Evolutionary conservation across 495 filamentous ascomycete genomes (phyloP), one percentile per base, ranked within the genome.

Genomic region (Hypoxylon trugodes): DNA sequence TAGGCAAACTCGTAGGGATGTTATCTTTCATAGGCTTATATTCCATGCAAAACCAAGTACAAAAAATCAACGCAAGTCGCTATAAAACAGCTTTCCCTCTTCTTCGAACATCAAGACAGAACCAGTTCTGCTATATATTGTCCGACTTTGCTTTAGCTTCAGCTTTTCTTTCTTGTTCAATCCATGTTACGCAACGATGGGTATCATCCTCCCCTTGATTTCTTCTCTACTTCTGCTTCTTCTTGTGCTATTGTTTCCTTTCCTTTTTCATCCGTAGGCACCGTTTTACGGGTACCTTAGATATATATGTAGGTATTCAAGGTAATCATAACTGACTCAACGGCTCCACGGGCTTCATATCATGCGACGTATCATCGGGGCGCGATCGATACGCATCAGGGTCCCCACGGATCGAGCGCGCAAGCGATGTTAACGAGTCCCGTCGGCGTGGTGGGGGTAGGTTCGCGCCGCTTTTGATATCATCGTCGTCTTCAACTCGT

Each of bases 291-390:
- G 13, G 12, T 42, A n/a, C n/a, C n/a, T n/a, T n/a, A n/a, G n/a
- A n/a, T n/a, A n/a, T n/a, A n/a, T n/a, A n/a, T n/a, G n/a, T n/a
- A n/a, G n/a, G n/a, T n/a, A n/a, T n/a, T n/a, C n/a, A n/a, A n/a
- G n/a, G n/a, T n/a, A n/a, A n/a, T 35, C 37, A 72, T 47, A 72
- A 19, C 33, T 56, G 67, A 46, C 68, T 69, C 40, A 30, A 10
- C 10, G 70, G 63, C 59, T 72, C 52, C 33, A 72, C 64, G 36
- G 70, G 67, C 53, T 70, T 72, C 70, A 70, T 70, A 40, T 65
- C 64, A 32, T 57, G 52, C 7, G 63, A 59, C 13, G 56, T 59
- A 1, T 66, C 59, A n/a, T 72, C 70, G 0, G 61, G 46, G 13
- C 60, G 38, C 12, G 53, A 58, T 13, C 40, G 38, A 7, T 68